These are phyloP conservation scores for Tolypocladium tundrense DNA, from an alignment of 2,329 filamentous ascomycete genomes.

Conservation along the genomic window DNA sequence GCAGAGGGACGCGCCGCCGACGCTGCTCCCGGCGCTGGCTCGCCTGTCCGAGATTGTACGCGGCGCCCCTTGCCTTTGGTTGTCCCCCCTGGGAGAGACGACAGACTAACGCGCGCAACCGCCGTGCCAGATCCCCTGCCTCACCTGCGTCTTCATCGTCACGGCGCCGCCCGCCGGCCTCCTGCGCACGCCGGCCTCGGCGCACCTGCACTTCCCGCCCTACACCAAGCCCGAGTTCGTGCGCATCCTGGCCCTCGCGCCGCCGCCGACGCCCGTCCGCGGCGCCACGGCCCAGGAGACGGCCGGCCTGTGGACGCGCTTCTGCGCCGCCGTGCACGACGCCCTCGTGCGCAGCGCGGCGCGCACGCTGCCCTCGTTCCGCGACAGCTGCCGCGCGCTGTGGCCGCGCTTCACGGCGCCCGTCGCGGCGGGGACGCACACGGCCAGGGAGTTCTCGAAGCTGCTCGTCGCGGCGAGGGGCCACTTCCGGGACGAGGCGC, in stretches of 20 bases:
- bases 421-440: conserved; percentile 61
- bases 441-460: conserved; percentile 72
- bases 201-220: conserved; percentile 72
- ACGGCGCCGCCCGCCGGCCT: conserved; percentile 59
- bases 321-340: conserved; percentile 78
- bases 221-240: conserved; percentile 77
- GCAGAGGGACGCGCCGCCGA: conserved; percentile 70
- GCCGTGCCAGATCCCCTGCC: conserved; percentile 56
- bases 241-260: conserved; percentile 54
- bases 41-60: conserved; percentile 71
- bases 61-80: not conserved
- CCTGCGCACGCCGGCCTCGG: conserved; percentile 58
- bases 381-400: conserved; percentile 57
- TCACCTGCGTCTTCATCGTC: conserved; percentile 69
- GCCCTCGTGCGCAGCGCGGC: conserved; percentile 71
- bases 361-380: conserved; percentile 66
- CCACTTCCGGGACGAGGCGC: conserved; percentile 63
- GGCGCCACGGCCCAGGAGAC: conserved; percentile 47
- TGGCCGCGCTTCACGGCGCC: conserved; percentile 82
- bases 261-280: conserved; percentile 30
- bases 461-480: conserved; percentile 62
- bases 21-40: conserved; percentile 70
- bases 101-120: not conserved
- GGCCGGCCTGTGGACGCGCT: conserved; percentile 66
- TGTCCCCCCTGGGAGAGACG: not conserved